Evolutionary conservation across 1,139 yeast species (phyloP), one percentile per base, ranked within the genome.

Genomic region (Pneumocystis canis): DNA sequence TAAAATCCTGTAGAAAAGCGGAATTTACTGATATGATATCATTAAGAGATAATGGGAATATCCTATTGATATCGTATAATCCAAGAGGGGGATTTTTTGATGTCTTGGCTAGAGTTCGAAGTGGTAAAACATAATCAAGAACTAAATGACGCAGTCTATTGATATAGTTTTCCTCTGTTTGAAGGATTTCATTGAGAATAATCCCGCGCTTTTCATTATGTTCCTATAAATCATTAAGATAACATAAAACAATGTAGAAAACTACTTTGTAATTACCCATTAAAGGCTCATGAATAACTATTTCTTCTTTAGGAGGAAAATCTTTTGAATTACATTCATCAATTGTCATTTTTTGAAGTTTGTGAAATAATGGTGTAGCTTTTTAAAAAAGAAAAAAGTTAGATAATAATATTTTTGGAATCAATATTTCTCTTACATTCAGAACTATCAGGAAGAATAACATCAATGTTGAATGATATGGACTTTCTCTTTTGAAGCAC

Each of bases 1-100:
- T 57, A 25, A 47, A 47, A 25, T 47, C 54, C 6, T 58, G 57
- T 16, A 63, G 59, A 41, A 63, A 63, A 7, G 60, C 65, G 18
- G 63, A 60, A 56, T 63, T 63, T 30, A 63, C 60, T 32, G 60
- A 58, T 25, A 62, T 33, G 9, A 63, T 63, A 47, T 63, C 65
- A 39, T 63, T 61, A n/a, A 63, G 58, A 20, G 61, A 53, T n/a
- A 60, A 35, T 4, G 65, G 65, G 20, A 63, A 63, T 20, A 63
- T 58, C n/a, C 57, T 53, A 54, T 58, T 61, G 25, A 62, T 58
- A 18, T 61, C 63, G 41, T 63, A 63, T 30, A 61, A 25, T 30
- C 63, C 63, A 14, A 63, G 60, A 14, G 61, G 32, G 7, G 61
- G 62, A 18, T 58, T 58, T 31, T 63, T 61, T 58, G 53, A 28